Evolutionary conservation across 352 stramenopile species (phyloP), one percentile per base, ranked within the genome.

Genomic region (Pythium dissimile): DNA sequence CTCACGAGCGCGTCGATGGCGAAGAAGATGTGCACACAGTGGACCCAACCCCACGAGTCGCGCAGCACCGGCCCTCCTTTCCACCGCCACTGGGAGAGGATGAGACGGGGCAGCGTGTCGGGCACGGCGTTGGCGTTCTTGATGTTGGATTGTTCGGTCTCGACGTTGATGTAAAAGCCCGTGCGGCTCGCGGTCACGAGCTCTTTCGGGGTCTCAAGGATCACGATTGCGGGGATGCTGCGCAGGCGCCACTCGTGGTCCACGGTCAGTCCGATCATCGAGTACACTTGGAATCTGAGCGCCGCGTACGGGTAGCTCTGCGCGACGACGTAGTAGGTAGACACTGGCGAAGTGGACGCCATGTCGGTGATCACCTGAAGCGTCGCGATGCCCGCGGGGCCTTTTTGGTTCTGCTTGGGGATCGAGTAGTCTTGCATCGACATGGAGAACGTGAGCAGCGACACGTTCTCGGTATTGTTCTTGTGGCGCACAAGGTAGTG

Each of bases 21-120:
- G 24, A 86, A 77, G 12, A 74, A n/a, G 2, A 76, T n/a, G 32
- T 86, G 73, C 18, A 86, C 60, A 0, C 58, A 64, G 23, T 84
- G 76, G 4, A 73, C 64, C 76, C 73, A 86, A 0, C 67, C 67
- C 73, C 76, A 86, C 12, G 71, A 74, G 41, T 81, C 69, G 0
- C 56, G 66, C 2, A 58, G 50, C 11, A 58, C 50, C 10, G 50
- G 30, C 10, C 39, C 18, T 27, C 50, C 39, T 5, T 20, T 9
- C 38, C 39, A 47, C 2, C 20, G 16, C 38, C 39, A 47, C 1
- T 28, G 27, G 2, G 37, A 49, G 1, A 58, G 24, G n/a, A 38
- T 28, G 23, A 53, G 42, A 8, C 13, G 11, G 2, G 42, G 27
- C n/a, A 20, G 27, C 1, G 15, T 9, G 13, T 60, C 32, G 7